Conservation (phyloP, 2,329 filamentous ascomycete genomes). For the Claviceps purpurea region DNA sequence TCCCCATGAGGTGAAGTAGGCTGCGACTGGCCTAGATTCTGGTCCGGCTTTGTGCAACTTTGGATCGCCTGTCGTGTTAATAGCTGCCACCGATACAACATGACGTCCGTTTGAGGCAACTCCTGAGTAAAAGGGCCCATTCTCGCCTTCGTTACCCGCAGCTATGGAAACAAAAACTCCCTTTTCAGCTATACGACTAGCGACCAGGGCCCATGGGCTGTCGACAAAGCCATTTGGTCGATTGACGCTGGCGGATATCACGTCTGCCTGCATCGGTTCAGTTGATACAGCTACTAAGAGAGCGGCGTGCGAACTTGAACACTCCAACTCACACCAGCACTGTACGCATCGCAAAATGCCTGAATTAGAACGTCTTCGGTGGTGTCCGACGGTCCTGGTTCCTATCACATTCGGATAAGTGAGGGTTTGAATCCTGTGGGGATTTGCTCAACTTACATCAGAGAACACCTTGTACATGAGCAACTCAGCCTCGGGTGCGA, state of each 20-base stretch:
- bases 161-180: slow-evolving; percentile 37
- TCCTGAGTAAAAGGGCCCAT: slow-evolving; percentile 32
- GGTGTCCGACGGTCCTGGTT: slow-evolving; percentile 8
- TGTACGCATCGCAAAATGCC: slow-evolving; percentile 23
- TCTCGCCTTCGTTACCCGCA: slow-evolving; percentile 36
- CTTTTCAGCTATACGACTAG: slow-evolving; percentile 26
- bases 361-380: slow-evolving; percentile 23
- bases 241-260: slow-evolving; percentile 30
- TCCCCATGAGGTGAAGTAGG: slow-evolving; percentile 37
- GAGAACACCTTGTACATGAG: slow-evolving; percentile 32
- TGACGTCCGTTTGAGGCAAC: slow-evolving; percentile 19
- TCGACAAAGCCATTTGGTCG: slow-evolving; percentile 24
- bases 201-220: slow-evolving; percentile 29
- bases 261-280: slow-evolving; percentile 19
- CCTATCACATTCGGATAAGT: neutral
- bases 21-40: slow-evolving; percentile 21
- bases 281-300: neutral
- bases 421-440: neutral
- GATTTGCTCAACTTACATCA: slow-evolving; percentile 10
- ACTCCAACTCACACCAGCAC: slow-evolving; percentile 14
- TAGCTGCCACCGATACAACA: slow-evolving; percentile 24
- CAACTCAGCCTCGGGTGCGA: slow-evolving; percentile 30
- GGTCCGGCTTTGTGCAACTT: slow-evolving; percentile 16
- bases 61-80: slow-evolving; percentile 30
- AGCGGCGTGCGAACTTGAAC: neutral